Percentiles rank a stretch among this genome's conserved stretches.
phyloP scores from a whole-genome alignment of 768 basidiomycete genomes.

The Exsudoporus frostii region DNA sequence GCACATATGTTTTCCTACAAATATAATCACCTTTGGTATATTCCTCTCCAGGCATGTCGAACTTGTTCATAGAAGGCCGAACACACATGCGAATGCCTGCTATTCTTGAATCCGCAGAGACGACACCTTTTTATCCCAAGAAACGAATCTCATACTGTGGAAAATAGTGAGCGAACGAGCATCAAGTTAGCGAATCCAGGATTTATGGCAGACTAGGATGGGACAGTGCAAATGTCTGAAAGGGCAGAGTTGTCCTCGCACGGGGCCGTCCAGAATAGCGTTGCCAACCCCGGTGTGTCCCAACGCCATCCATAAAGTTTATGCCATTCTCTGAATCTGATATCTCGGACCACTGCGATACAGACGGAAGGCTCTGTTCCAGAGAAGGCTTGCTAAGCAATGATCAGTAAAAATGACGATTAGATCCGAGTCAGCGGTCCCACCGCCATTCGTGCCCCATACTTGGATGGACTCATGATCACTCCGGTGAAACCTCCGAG shows the following conservation, averaged over 20 bases:
- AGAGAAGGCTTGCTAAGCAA: conserved; percentile 65
- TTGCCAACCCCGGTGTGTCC: conserved; percentile 57
- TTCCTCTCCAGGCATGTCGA: conserved; percentile 46
- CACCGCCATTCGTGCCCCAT: conserved; percentile 75
- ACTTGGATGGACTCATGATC: conserved; percentile 65
- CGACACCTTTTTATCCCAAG: conserved; percentile 80
- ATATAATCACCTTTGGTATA: no score
- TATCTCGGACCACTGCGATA: conserved; percentile 69
- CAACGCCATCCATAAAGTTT: conserved; percentile 71
- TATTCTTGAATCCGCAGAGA: conserved; percentile 56
- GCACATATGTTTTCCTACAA: no score
- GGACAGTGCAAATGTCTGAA: conserved; percentile 38
- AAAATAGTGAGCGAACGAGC: not conserved
- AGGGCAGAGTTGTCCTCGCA: conserved; percentile 42
- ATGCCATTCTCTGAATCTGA: conserved; percentile 43
- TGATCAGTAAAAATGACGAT: conserved; percentile 4
- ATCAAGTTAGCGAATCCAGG: not conserved
- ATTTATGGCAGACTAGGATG: conserved; percentile 66
- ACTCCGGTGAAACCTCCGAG: conserved; percentile 69
- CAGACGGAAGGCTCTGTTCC: conserved; percentile 72
- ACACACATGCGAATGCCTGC: conserved; percentile 64
- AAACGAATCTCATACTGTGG: conserved; percentile 75
- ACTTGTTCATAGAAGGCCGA: conserved; percentile 75
- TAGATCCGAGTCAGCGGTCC: not conserved
- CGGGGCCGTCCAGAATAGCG: conserved; percentile 56